Percentiles rank a stretch among this genome's conserved stretches.
These are phyloP conservation scores for Phaeomoniella chlamydospora DNA, from an alignment of 2,329 filamentous ascomycete species.

Conservation along the genomic window DNA sequence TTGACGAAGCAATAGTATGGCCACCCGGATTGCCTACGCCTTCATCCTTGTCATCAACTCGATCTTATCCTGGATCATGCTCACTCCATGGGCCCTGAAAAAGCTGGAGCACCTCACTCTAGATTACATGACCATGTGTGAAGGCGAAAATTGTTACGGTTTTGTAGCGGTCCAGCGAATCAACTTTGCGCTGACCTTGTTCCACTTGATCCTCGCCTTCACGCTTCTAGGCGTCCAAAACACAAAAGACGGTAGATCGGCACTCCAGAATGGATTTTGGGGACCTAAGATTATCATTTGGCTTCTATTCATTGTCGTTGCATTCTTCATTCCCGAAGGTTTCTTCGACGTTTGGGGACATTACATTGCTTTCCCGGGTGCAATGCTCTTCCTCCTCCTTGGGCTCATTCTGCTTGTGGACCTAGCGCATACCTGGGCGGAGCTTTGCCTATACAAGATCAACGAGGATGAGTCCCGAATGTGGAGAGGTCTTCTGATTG, in stretches of 20 bases:
- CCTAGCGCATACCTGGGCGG: constrained; percentile 90
- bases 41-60: constrained; percentile 92
- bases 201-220: constrained; percentile 75
- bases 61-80: constrained; percentile 96
- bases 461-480: constrained; percentile 55
- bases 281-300: constrained; percentile 88
- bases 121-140: constrained; percentile 93
- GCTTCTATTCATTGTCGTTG: constrained; percentile 73
- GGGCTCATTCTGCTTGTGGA: constrained; percentile 88
- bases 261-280: constrained; percentile 97
- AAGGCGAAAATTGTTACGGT: constrained; percentile 71
- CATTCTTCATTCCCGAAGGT: constrained; percentile 85
- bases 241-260: constrained; percentile 74
- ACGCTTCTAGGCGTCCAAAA: constrained; percentile 75
- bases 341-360: constrained; percentile 97
- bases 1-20: constrained; percentile 63
- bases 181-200: constrained; percentile 91
- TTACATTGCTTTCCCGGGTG: constrained; percentile 75
- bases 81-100: constrained; percentile 95
- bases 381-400: constrained; percentile 85
- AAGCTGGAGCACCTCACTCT: constrained; percentile 85
- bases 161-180: constrained; percentile 95
- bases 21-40: constrained; percentile 91
- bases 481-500: constrained; percentile 80
- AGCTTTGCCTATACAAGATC: constrained; percentile 88